Evolutionary conservation across 257 asterid genomes (phyloP).

Genomic region (Craterostigma plantagineum): DNA sequence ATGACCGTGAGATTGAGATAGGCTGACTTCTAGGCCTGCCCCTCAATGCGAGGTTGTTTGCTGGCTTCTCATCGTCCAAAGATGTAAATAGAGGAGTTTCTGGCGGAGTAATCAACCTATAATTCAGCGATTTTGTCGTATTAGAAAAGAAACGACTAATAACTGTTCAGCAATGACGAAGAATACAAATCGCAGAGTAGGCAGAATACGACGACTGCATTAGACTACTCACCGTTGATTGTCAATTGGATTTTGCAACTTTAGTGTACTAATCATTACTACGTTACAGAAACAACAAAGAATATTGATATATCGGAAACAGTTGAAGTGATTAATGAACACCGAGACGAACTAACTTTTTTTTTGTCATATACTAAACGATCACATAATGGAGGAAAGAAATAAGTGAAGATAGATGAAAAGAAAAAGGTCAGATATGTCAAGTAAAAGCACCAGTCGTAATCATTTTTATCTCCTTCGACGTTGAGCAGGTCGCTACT

Average conservation of each 20-base stretch:
- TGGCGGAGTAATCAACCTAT: slow-evolving; percentile 94
- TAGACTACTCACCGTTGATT: too few species aligned
- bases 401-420: slow-evolving; percentile 3
- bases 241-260: too few species aligned
- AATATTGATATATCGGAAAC: too few species aligned
- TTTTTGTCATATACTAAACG: neutral
- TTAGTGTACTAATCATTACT: too few species aligned
- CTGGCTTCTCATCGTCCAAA: slow-evolving; percentile 63
- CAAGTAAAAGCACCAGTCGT: slow-evolving; percentile 32
- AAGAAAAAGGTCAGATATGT: neutral
- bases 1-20: slow-evolving; percentile 61
- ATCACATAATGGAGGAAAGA: slow-evolving; percentile 1
- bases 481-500: slow-evolving; percentile 71
- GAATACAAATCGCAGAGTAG: neutral
- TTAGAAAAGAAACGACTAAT: slow-evolving; percentile 7
- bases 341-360: too few species aligned
- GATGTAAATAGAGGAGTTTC: slow-evolving; percentile 90
- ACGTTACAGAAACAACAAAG: too few species aligned
- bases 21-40: slow-evolving; percentile 94
- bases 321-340: too few species aligned
- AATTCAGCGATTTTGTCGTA: slow-evolving; percentile 6
- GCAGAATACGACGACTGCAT: too few species aligned
- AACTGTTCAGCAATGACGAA: neutral
- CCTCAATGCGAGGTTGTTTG: slow-evolving; percentile 36
- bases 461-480: slow-evolving; percentile 84